A percentile compares a stretch with the other conserved stretches of the same genome.
Evolutionary conservation across 1,284 basidiomycete genomes (phyloP).

Genomic region (Entoloma clypeatum): DNA sequence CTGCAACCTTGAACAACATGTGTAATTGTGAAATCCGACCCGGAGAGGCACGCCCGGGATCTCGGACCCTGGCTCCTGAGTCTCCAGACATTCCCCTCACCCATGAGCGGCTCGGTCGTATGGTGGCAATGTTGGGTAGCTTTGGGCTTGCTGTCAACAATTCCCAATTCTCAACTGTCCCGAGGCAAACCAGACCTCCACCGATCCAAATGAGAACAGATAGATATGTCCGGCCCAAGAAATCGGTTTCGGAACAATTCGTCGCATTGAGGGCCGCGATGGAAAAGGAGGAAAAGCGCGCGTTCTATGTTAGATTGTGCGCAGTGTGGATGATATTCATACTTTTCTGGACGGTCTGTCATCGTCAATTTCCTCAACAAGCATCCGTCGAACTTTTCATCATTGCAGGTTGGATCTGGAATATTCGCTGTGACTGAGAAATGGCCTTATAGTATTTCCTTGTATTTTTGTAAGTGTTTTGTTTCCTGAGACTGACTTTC

Average conservation of each 20-base stretch:
- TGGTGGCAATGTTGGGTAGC: slow-evolving; percentile 48
- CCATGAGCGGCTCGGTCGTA: slow-evolving; percentile 44
- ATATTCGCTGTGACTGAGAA: slow-evolving; percentile 41
- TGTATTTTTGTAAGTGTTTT: slow-evolving; percentile 67
- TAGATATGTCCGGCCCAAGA: slow-evolving; percentile 8
- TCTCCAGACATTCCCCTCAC: slow-evolving; percentile 27
- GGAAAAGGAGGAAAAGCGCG: slow-evolving; percentile 34
- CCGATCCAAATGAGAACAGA: not conserved
- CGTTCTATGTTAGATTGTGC: slow-evolving; percentile 34
- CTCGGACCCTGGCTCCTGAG: slow-evolving; percentile 1
- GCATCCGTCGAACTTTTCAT: slow-evolving; percentile 12
- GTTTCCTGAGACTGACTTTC: slow-evolving; percentile 15
- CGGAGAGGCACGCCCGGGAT: not conserved
- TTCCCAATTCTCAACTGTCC: slow-evolving; percentile 14
- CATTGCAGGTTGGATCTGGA: slow-evolving; percentile 33
- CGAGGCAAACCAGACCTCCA: slow-evolving; percentile 10
- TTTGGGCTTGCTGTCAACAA: slow-evolving; percentile 39
- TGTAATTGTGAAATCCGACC: not conserved
- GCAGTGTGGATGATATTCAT: slow-evolving; percentile 38
- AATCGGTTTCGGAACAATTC: slow-evolving; percentile 21
- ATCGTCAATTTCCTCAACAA: not conserved
- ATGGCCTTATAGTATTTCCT: slow-evolving; percentile 40
- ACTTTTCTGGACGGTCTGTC: slow-evolving; percentile 40
- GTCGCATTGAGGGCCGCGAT: slow-evolving; percentile 28
- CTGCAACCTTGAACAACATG: not conserved